These are phyloP conservation scores for Trametes meyenii DNA, from an alignment of 768 basidiomycete genomes.

Conservation along the genomic window DNA sequence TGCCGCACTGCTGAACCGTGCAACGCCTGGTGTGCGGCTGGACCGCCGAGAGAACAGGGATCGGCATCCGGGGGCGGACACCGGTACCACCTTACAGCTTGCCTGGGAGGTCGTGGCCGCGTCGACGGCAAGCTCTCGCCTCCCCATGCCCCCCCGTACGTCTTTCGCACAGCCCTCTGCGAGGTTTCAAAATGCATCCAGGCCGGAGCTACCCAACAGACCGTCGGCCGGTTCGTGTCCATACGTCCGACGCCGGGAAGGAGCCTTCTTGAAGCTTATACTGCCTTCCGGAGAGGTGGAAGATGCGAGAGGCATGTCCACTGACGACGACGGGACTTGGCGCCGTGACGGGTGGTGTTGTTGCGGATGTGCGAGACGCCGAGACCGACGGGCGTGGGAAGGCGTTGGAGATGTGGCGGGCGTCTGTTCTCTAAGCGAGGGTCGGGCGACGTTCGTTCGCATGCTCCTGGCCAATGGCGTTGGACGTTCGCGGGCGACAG, in stretches of 20 bases:
- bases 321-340: not conserved
- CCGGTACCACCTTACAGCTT: not conserved
- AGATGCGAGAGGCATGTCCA: not conserved
- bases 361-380: not conserved
- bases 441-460: no score
- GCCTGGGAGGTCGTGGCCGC: not conserved
- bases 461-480: no score
- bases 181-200: not conserved
- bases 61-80: not conserved
- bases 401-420: not conserved
- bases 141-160: not conserved
- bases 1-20: not conserved
- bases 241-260: not conserved
- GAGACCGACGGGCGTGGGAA: slow-evolving; percentile 11
- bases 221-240: not conserved
- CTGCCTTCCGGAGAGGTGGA: not conserved
- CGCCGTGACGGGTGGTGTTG: not conserved
- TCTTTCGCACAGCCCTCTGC: not conserved
- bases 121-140: not conserved
- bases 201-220: not conserved
- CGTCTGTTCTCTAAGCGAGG: not conserved
- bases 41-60: not conserved
- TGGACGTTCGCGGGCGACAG: not conserved
- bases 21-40: not conserved
- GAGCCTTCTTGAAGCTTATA: not conserved